These are phyloP conservation scores for Aureobasidium vineae DNA, from an alignment of 2,329 filamentous ascomycete genomes.

Conservation along the genomic window DNA sequence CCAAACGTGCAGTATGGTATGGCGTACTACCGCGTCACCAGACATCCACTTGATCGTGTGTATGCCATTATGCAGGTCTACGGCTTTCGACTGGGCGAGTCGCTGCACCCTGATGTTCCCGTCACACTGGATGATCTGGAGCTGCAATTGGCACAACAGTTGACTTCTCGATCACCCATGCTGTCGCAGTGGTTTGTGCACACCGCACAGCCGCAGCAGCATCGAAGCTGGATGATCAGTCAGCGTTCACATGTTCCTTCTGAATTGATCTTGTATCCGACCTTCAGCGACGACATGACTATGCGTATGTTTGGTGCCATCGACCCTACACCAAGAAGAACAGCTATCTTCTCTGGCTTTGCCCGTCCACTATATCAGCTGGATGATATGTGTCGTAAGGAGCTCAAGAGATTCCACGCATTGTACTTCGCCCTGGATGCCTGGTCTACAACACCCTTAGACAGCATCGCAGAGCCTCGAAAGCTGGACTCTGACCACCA, in stretches of 20 bases:
- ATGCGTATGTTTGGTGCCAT: not conserved
- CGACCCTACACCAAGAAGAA: not conserved
- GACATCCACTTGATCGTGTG: not conserved
- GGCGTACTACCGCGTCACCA: not conserved
- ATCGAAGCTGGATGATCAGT: not conserved
- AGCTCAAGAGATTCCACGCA: not conserved
- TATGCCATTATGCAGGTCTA: not conserved
- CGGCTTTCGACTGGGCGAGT: not conserved
- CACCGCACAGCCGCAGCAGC: not conserved
- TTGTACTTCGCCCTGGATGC: not conserved
- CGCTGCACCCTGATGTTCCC: not conserved
- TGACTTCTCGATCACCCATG: not conserved
- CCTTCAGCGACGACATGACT: not conserved
- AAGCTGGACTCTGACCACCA: not conserved
- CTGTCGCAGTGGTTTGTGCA: conserved; percentile 1
- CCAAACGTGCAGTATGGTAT: not conserved
- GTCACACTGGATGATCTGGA: not conserved
- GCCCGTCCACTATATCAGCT: not conserved
- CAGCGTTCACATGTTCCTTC: not conserved
- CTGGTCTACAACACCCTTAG: not conserved
- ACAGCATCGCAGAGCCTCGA: not conserved
- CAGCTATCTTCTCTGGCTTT: not conserved
- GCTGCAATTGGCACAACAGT: not conserved
- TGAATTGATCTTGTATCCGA: not conserved
- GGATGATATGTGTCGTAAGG: not conserved